Conservation (phyloP, 2,329 filamentous ascomycete species). For the Alternaria sp. region DNA sequence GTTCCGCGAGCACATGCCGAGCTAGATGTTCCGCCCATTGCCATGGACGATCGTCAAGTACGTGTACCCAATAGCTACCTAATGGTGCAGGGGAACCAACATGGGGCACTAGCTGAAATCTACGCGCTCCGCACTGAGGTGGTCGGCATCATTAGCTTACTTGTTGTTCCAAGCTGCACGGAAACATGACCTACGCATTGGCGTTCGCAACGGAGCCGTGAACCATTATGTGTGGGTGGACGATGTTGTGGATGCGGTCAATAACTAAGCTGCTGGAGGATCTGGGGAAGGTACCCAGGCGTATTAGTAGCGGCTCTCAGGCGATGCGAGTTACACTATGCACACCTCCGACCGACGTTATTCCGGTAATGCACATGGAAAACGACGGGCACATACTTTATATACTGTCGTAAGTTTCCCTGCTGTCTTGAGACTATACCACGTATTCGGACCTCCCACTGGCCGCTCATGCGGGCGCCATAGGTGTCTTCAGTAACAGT, state of each 20-base stretch:
- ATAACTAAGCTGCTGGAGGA: not conserved
- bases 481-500: not conserved
- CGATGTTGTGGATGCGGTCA: not conserved
- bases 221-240: not conserved
- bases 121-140: not conserved
- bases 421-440: not conserved
- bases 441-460: not conserved
- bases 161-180: not conserved
- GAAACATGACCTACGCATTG: not conserved
- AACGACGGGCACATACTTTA: not conserved
- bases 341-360: constrained; percentile 1
- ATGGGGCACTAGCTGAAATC: not conserved
- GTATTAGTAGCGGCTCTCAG: not conserved
- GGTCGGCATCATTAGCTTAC: not conserved
- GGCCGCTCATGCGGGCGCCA: not conserved
- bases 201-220: not conserved
- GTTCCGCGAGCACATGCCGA: constrained; percentile 1
- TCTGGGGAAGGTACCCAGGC: constrained; percentile 1
- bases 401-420: not conserved
- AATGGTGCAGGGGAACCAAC: constrained; percentile 6
- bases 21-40: constrained; percentile 1
- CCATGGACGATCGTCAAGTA: constrained; percentile 2
- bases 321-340: constrained; percentile 1
- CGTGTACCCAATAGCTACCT: constrained; percentile 3
- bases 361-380: constrained; percentile 4